Percentiles rank a stretch among this genome's conserved stretches.
Evolutionary conservation across 768 basidiomycete genomes (phyloP).

Genomic region (Floccularia luteovirens): DNA sequence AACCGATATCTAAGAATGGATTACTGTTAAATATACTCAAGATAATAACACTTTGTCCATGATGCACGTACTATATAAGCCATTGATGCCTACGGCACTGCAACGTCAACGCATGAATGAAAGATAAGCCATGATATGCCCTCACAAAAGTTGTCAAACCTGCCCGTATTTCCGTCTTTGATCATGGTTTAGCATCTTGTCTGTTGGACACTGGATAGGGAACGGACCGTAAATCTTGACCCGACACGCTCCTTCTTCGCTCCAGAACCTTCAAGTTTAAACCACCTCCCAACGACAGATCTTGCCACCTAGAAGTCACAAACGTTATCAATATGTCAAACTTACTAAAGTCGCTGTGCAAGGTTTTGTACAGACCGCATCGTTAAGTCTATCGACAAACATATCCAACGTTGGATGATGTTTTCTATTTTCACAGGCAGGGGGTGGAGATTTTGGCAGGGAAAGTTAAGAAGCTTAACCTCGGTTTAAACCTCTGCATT

Average conservation of each 20-base stretch:
- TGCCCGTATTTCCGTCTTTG: constrained; percentile 70
- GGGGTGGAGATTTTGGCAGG: neutral
- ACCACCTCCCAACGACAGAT: constrained; percentile 54
- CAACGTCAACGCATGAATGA: constrained; percentile 6
- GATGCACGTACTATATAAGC: constrained; percentile 61
- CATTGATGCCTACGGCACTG: constrained; percentile 55
- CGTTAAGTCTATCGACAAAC: constrained; percentile 16
- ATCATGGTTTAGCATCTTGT: neutral
- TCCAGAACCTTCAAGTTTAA: constrained; percentile 67
- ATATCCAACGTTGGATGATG: constrained; percentile 15
- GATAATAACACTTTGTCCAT: neutral
- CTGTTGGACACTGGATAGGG: neutral
- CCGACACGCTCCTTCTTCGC: constrained; percentile 54
- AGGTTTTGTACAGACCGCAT: constrained; percentile 15
- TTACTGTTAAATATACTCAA: neutral
- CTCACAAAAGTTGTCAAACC: constrained; percentile 78
- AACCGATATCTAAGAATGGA: constrained; percentile 57
- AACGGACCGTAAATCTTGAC: constrained; percentile 48
- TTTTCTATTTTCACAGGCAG: neutral
- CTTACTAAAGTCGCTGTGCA: constrained; percentile 1
- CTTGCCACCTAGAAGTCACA: constrained; percentile 30
- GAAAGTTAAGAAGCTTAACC: neutral
- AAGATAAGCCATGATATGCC: neutral
- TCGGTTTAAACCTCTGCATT: no score
- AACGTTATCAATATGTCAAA: constrained; percentile 2